phyloP scores from a whole-genome alignment of 2,329 filamentous ascomycete genomes.

The Hypoxylon sp. region DNA sequence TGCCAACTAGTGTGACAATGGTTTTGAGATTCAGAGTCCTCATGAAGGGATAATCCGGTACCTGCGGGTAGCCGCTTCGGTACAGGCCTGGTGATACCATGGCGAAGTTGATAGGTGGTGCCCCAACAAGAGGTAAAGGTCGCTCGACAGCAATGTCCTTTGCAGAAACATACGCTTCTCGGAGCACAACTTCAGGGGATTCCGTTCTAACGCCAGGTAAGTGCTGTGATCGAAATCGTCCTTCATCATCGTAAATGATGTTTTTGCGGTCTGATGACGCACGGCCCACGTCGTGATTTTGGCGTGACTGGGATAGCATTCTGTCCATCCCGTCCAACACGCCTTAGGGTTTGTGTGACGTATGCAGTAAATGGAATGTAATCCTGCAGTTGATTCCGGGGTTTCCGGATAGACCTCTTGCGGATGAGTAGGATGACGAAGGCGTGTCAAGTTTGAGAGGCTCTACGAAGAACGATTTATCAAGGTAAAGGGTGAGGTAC shows the following conservation, averaged over 20 bases:
- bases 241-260: constrained; percentile 12
- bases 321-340: constrained; percentile 7
- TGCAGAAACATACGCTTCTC: constrained; percentile 33
- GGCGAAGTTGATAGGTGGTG: constrained; percentile 78
- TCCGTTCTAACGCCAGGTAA: constrained; percentile 16
- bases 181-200: constrained; percentile 32
- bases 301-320: constrained; percentile 12
- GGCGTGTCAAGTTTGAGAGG: neutral
- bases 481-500: neutral
- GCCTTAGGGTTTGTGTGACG: constrained; percentile 21
- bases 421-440: neutral
- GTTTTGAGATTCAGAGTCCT: constrained; percentile 78
- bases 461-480: neutral
- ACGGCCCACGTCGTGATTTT: neutral
- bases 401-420: constrained; percentile 3
- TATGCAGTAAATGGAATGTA: constrained; percentile 10
- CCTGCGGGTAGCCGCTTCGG: constrained; percentile 82
- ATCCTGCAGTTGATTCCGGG: neutral
- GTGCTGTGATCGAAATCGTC: constrained; percentile 7
- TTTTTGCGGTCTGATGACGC: constrained; percentile 11
- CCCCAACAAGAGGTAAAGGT: constrained; percentile 21
- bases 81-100: constrained; percentile 80
- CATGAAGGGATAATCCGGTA: constrained; percentile 78
- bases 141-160: constrained; percentile 38
- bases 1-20: constrained; percentile 77